These are phyloP conservation scores for Fusarium newnesense DNA, from an alignment of 2,329 filamentous ascomycete genomes.

Conservation along the genomic window DNA sequence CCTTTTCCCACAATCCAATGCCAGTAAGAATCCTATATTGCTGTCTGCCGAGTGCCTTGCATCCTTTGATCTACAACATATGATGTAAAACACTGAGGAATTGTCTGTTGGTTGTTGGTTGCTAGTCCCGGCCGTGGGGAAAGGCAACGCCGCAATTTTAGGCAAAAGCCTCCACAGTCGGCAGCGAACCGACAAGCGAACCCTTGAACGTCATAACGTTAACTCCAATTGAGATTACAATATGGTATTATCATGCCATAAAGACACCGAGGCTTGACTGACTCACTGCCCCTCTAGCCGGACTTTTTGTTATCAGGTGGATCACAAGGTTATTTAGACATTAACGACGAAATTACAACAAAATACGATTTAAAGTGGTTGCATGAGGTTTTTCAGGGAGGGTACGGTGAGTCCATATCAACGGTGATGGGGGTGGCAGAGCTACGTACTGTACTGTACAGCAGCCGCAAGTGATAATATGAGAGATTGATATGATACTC, in stretches of 20 bases:
- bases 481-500: neutral
- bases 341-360: neutral
- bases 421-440: slow-evolving; percentile 17
- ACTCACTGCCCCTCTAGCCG: slow-evolving; percentile 18
- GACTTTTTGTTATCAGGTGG: slow-evolving; percentile 12
- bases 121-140: slow-evolving; percentile 16
- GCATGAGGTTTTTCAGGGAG: slow-evolving; percentile 19
- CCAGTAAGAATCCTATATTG: neutral
- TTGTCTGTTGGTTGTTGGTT: slow-evolving; percentile 15
- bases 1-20: neutral
- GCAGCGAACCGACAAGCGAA: slow-evolving; percentile 7
- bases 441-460: neutral
- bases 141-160: slow-evolving; percentile 29
- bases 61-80: slow-evolving; percentile 26
- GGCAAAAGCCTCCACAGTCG: slow-evolving; percentile 40
- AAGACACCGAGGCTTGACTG: slow-evolving; percentile 15
- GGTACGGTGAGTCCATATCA: slow-evolving; percentile 19
- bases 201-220: slow-evolving; percentile 16
- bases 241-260: slow-evolving; percentile 11
- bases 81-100: neutral
- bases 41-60: slow-evolving; percentile 24
- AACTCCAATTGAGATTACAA: neutral
- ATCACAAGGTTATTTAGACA: neutral
- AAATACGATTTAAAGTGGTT: slow-evolving; percentile 30
- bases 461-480: neutral